A percentile compares a stretch with the other conserved stretches of the same genome.
Evolutionary conservation across 2,329 filamentous ascomycete species (phyloP).

Genomic region (Alternaria novae-zelandiae): DNA sequence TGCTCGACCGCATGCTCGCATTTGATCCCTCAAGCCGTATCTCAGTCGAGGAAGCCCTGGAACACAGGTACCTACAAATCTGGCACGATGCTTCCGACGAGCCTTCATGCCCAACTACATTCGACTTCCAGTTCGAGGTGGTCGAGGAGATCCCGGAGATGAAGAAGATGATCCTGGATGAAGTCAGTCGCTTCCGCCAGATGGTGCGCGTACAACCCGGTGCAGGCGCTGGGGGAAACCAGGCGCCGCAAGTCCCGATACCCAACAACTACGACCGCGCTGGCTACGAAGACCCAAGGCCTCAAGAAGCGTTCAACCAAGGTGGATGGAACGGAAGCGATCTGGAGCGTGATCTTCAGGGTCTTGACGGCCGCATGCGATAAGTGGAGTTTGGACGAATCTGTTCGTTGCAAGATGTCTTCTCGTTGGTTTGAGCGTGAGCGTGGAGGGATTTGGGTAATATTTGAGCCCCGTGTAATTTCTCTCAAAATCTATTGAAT

Average conservation of each 20-base stretch:
- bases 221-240: conserved; percentile 44
- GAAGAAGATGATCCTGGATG: conserved; percentile 96
- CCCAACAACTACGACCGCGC: conserved; percentile 65
- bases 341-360: conserved; percentile 59
- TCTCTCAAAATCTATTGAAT: conserved; percentile 2
- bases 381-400: conserved; percentile 8
- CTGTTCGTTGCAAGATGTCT: conserved; percentile 16
- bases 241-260: conserved; percentile 64
- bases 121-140: conserved; percentile 99
- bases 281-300: conserved; percentile 66
- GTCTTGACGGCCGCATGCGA: conserved; percentile 42
- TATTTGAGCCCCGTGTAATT: conserved; percentile 5
- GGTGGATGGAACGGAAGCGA: conserved; percentile 45
- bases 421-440: conserved; percentile 9
- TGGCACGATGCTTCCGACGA: conserved; percentile 99
- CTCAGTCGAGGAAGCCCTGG: conserved; percentile 90
- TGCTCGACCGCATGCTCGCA: conserved; percentile 95
- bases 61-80: conserved; percentile 95
- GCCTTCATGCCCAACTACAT: conserved; percentile 88
- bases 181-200: conserved; percentile 84
- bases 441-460: conserved; percentile 3
- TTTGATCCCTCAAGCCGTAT: conserved; percentile 95
- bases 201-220: conserved; percentile 55
- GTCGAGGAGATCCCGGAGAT: conserved; percentile 93
- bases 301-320: conserved; percentile 60